Evolutionary conservation across 371 early-diverging fungal genomes (phyloP), one percentile per base, ranked within the genome.

Genomic region (Mortierella sp.): DNA sequence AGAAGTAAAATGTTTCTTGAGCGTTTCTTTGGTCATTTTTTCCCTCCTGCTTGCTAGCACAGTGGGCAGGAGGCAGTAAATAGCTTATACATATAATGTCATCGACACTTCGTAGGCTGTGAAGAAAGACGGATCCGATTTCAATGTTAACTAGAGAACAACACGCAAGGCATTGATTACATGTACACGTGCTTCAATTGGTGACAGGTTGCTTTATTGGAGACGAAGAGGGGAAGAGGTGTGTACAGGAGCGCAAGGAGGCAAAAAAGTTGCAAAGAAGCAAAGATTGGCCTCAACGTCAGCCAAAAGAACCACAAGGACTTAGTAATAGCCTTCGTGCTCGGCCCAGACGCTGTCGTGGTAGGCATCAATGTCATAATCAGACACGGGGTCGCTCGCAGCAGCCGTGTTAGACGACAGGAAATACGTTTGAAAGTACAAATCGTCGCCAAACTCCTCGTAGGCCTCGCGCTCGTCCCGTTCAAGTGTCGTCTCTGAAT

Each of bases 1-100:
- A 84, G 75, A 80, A 80, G 71, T 74, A 76, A 46, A 46, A 41
- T 6, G 54, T 35, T 5, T 35, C 18, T 11, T 56, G 32, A 2
- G n/a, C 29, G 18, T 49, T 65, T 65, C 27, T 75, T 44, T 54
- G 5, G 2, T 65, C 14, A 32, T 2, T 35, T 16, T 56, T 55
- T 74, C 21, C 44, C 27, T 12, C 56, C n/a, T 12, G 38, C 12
- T 1, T 49, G 24, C 48, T 24, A 44, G 38, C 1, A 51, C 51
- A 49, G 32, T 8, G 21, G 32, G 29, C 32, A 21, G 43, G 48
- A 46, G 41, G 27, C 43, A 41, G 44, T 56, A 27, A 29, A 32
- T 32, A 63, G 18, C 38, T 21, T 65, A 68, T 10, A 58, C 5
- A 35, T 58, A 29, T 14, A 58, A 58, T 29, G 12, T 58, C 29